Percentiles rank a stretch among this genome's conserved stretches.
Conservation (phyloP, 192 early-diverging fungal species). For the Geranomyces michiganensis region DNA sequence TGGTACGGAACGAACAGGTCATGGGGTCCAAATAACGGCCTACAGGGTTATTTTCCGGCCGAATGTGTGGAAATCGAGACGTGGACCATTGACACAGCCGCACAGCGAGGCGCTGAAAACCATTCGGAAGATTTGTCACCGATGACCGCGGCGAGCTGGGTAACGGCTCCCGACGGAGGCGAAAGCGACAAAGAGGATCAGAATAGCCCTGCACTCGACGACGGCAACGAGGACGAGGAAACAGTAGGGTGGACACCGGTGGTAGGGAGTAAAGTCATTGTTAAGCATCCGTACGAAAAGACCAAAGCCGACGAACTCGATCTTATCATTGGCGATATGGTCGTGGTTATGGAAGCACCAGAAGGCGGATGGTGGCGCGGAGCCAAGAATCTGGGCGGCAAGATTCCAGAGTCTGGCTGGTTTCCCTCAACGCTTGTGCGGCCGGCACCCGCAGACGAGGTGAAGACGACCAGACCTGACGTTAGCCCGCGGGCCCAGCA, state of each 20-base stretch:
- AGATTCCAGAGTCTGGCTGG: slow-evolving; percentile 51
- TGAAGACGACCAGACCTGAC: background rate
- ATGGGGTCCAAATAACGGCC: slow-evolving; percentile 50
- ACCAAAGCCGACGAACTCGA: slow-evolving; percentile 57
- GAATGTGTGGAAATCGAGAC: slow-evolving; percentile 46
- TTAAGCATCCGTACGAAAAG: slow-evolving; percentile 33
- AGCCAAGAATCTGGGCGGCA: slow-evolving; percentile 49
- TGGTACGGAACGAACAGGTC: slow-evolving; percentile 52
- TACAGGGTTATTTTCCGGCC: slow-evolving; percentile 52
- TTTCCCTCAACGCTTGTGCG: slow-evolving; percentile 51
- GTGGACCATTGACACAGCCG: slow-evolving; percentile 36
- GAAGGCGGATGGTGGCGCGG: slow-evolving; percentile 66
- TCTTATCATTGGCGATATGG: slow-evolving; percentile 41
- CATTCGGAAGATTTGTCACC: background rate
- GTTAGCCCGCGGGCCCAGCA: background rate
- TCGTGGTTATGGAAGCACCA: slow-evolving; percentile 55
- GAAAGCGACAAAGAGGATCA: slow-evolving; percentile 28
- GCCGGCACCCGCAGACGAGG: background rate
- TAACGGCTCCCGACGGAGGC: slow-evolving; percentile 6
- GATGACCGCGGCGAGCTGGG: background rate
- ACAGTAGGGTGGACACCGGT: slow-evolving; percentile 26
- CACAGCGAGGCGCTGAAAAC: background rate
- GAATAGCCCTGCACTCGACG: background rate
- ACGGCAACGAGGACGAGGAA: slow-evolving; percentile 14
- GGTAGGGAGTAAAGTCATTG: slow-evolving; percentile 51